A percentile compares a stretch with the other conserved stretches of the same genome.
Conservation (phyloP, 495 filamentous ascomycete genomes). For the Neurospora hispaniola region DNA sequence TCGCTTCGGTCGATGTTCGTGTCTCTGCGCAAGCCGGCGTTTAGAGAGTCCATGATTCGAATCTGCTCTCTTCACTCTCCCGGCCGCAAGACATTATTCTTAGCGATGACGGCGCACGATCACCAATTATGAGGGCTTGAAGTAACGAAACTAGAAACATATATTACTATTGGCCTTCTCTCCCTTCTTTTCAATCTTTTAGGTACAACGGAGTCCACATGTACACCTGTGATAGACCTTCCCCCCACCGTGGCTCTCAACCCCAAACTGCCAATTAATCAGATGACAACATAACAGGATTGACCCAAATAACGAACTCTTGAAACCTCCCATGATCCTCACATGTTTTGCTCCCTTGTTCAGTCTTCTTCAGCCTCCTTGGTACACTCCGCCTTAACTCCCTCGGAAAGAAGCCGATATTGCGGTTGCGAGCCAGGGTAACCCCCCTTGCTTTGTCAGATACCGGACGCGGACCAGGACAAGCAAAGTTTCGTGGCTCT, state of each 20-base stretch:
- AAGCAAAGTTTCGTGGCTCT: no score
- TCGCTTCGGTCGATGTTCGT: not conserved
- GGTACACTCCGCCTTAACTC: not conserved
- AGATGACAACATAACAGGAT: not conserved
- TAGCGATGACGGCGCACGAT: not conserved
- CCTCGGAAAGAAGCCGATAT: slow-evolving; percentile 7
- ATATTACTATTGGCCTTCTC: not conserved
- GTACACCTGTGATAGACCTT: no score
- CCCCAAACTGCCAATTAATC: not conserved
- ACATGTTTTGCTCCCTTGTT: not conserved
- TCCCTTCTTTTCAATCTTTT: no score
- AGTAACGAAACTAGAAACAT: not conserved
- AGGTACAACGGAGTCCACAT: no score
- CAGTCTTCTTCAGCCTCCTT: not conserved
- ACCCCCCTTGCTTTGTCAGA: no score
- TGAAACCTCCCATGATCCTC: not conserved
- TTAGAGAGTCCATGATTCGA: no score
- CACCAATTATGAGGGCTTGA: not conserved
- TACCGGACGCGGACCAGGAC: no score
- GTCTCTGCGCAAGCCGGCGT: no score
- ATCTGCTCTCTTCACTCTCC: no score
- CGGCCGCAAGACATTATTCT: no score
- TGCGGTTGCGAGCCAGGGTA: no score
- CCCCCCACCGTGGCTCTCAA: not conserved
- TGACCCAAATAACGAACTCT: not conserved